These are phyloP conservation scores for Anacardium occidentale DNA, from an alignment of 345 rosid species.

Conservation along the genomic window DNA sequence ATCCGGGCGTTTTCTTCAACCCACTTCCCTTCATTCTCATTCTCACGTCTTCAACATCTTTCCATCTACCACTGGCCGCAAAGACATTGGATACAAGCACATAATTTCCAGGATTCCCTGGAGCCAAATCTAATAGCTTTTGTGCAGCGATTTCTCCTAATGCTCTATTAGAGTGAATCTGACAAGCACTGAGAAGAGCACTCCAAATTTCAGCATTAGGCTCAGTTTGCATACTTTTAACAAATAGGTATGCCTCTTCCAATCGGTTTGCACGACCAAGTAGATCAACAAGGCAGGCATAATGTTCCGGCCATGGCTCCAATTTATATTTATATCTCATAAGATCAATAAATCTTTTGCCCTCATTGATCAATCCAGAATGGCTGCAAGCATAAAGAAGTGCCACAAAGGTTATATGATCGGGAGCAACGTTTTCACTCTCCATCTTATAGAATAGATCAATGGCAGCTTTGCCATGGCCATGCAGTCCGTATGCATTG, in stretches of 20 bases:
- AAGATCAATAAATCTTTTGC: conserved; percentile 48
- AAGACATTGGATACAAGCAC: conserved; percentile 77
- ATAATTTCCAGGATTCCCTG: conserved; percentile 73
- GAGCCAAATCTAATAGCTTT: conserved; percentile 54
- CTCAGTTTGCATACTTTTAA: conserved; percentile 55
- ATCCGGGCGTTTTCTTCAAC: conserved; percentile 79
- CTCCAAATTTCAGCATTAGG: conserved; percentile 88
- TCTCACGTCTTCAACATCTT: conserved; percentile 65
- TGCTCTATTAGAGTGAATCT: conserved; percentile 61
- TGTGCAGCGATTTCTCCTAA: conserved; percentile 65
- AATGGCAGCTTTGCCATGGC: conserved; percentile 61
- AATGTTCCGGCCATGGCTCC: conserved; percentile 90
- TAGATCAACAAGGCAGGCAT: conserved; percentile 78
- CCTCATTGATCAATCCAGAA: conserved; percentile 72
- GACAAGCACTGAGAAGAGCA: conserved; percentile 78
- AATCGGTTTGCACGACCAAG: conserved; percentile 74
- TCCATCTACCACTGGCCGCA: conserved; percentile 72
- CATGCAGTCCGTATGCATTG: conserved; percentile 82
- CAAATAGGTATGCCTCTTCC: conserved; percentile 70
- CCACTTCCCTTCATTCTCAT: conserved; percentile 65
- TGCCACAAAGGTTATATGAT: conserved; percentile 72
- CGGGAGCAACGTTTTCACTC: conserved; percentile 47
- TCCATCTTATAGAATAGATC: conserved; percentile 56
- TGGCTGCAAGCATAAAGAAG: conserved; percentile 85
- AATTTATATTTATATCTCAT: conserved; percentile 62